These are phyloP conservation scores for Closterium sp. DNA, from an alignment of 139 green algal genomes.

Conservation along the genomic window DNA sequence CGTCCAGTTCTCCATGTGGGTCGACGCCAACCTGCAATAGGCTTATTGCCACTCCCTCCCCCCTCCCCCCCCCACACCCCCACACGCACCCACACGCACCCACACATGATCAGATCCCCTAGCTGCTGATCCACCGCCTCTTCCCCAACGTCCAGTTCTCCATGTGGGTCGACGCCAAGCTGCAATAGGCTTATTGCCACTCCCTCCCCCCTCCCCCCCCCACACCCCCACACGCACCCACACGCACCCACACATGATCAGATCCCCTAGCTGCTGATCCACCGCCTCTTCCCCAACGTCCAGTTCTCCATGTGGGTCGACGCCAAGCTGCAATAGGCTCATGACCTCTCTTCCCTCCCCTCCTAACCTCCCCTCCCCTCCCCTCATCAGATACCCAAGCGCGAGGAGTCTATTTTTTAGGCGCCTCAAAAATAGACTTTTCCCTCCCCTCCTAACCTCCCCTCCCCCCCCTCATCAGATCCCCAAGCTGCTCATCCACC, in stretches of 20 bases:
- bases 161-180: slow-evolving; percentile 49
- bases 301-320: slow-evolving; percentile 47
- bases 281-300: slow-evolving; percentile 40
- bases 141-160: slow-evolving; percentile 37
- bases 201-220: background rate
- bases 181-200: slow-evolving; percentile 4
- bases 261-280: slow-evolving; percentile 40
- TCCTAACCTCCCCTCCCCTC: background rate
- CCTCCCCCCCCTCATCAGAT: slow-evolving; percentile 9
- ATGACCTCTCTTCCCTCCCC: too few species aligned
- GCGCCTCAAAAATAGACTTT: too few species aligned
- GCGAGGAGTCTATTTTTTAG: too few species aligned
- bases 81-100: too few species aligned
- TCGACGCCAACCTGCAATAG: slow-evolving; percentile 48
- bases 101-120: slow-evolving; percentile 7
- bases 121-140: slow-evolving; percentile 45
- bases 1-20: slow-evolving; percentile 36
- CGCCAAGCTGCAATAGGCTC: slow-evolving; percentile 40
- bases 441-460: too few species aligned
- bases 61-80: background rate
- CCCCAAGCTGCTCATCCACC: slow-evolving; percentile 47
- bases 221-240: too few species aligned
- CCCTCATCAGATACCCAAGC: too few species aligned
- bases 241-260: too few species aligned
- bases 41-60: too few species aligned